phyloP scores from a whole-genome alignment of 2,329 filamentous ascomycete genomes.

The Cytospora mali region DNA sequence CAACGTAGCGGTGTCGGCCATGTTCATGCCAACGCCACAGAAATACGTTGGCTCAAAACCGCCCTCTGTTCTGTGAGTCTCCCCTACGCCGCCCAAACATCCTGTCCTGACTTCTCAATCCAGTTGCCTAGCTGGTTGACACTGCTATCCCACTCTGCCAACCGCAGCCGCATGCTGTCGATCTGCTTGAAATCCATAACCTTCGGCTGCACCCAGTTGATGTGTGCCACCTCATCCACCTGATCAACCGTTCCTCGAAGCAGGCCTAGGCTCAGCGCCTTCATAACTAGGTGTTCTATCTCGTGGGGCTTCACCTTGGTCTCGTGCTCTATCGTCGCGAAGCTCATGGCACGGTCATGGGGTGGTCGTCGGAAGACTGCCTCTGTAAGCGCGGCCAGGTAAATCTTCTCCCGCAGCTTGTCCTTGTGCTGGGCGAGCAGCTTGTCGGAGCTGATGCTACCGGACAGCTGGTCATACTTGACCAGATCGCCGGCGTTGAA shows the following conservation, averaged over 20 bases:
- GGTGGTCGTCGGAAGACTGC: conserved; percentile 94
- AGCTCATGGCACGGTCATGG: conserved; percentile 93
- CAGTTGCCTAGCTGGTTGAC: conserved; percentile 96
- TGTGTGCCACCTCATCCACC: conserved; percentile 89
- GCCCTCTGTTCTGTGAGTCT: background rate
- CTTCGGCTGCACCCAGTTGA: conserved; percentile 99
- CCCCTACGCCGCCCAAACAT: conserved; percentile 87
- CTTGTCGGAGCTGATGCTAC: conserved; percentile 77
- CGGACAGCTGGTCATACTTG: conserved; percentile 81
- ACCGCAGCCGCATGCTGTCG: conserved; percentile 81
- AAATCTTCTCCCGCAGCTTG: conserved; percentile 96
- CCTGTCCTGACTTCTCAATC: conserved; percentile 92
- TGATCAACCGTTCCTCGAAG: conserved; percentile 93
- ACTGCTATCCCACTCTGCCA: conserved; percentile 94
- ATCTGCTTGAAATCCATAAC: conserved; percentile 96
- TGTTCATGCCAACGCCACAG: background rate
- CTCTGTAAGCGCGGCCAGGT: conserved; percentile 92
- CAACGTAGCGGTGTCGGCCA: background rate
- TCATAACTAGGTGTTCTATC: conserved; percentile 99
- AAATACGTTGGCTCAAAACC: background rate
- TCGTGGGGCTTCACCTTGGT: conserved; percentile 89
- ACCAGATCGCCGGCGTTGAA: conserved; percentile 94
- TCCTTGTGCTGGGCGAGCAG: conserved; percentile 78
- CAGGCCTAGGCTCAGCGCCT: conserved; percentile 91
- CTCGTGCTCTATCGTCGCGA: conserved; percentile 83